These are phyloP conservation scores for Irpex sp. DNA, from an alignment of 1,284 basidiomycete genomes.

Conservation along the genomic window DNA sequence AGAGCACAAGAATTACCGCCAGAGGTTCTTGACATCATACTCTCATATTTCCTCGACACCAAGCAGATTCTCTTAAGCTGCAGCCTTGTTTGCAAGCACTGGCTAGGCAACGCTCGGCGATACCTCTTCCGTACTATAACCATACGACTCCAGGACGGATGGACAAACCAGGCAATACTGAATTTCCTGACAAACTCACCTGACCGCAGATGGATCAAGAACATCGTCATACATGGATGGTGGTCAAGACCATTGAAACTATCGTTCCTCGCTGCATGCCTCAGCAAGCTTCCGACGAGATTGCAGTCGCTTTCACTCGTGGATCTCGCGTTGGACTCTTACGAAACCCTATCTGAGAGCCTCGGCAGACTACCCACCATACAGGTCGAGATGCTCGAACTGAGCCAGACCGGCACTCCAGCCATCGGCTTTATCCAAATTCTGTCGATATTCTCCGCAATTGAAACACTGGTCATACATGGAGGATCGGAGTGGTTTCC, in stretches of 20 bases:
- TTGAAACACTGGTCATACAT: too few relatives aligned
- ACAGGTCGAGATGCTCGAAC: background rate
- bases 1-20: background rate
- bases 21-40: background rate
- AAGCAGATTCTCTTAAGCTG: background rate
- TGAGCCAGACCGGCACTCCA: background rate
- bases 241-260: background rate
- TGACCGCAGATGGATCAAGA: background rate
- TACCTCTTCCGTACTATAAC: background rate
- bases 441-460: too few relatives aligned
- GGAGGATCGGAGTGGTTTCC: too few relatives aligned
- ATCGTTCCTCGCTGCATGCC: background rate
- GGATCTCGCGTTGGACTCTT: background rate
- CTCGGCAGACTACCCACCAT: background rate
- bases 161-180: background rate
- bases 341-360: background rate
- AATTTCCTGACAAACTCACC: background rate
- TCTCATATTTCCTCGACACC: background rate
- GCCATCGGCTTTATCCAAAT: too few relatives aligned
- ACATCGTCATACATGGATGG: background rate
- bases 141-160: background rate
- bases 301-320: background rate
- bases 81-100: background rate
- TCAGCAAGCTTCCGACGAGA: background rate
- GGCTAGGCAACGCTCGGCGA: background rate